These are phyloP conservation scores for Paramecium sexaurelia DNA, from an alignment of 73 alveolate species.

Conservation along the genomic window DNA sequence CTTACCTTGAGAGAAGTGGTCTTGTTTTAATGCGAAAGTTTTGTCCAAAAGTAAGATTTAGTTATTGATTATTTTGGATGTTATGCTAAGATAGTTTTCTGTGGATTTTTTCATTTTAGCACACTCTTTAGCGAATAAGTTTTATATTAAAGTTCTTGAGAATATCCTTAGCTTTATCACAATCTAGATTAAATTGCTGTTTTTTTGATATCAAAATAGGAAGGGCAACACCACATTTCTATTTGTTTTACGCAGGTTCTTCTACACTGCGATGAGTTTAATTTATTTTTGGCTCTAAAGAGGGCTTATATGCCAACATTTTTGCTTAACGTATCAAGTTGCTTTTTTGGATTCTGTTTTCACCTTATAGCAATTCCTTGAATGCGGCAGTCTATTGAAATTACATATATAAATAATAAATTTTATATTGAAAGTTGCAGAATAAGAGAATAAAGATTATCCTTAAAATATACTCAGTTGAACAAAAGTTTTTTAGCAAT, in stretches of 20 bases:
- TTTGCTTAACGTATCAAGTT: background rate
- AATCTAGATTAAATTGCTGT: background rate
- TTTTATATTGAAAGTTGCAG: background rate
- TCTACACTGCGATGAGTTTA: background rate
- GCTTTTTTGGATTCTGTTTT: background rate
- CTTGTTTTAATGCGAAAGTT: slow-evolving; percentile 7
- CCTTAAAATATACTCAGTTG: background rate
- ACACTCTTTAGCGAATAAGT: background rate
- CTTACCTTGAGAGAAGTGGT: slow-evolving; percentile 3
- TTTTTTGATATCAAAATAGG: slow-evolving; percentile 1
- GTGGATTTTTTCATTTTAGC: slow-evolving; percentile 14
- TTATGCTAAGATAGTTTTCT: background rate
- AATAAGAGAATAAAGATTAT: background rate
- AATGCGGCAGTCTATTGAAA: slow-evolving; percentile 54
- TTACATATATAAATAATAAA: slow-evolving; percentile 17
- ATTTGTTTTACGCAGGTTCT: background rate
- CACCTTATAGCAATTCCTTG: background rate
- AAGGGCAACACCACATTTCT: background rate
- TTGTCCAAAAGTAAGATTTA: slow-evolving; percentile 38
- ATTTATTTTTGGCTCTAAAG: background rate
- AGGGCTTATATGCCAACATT: background rate
- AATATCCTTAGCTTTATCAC: background rate
- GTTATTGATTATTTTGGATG: background rate
- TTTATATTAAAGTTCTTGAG: slow-evolving; percentile 27
- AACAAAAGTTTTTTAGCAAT: no score